Evolutionary conservation across 345 rosid genomes (phyloP), one percentile per base, ranked within the genome.

Genomic region (Lepidium didymum): DNA sequence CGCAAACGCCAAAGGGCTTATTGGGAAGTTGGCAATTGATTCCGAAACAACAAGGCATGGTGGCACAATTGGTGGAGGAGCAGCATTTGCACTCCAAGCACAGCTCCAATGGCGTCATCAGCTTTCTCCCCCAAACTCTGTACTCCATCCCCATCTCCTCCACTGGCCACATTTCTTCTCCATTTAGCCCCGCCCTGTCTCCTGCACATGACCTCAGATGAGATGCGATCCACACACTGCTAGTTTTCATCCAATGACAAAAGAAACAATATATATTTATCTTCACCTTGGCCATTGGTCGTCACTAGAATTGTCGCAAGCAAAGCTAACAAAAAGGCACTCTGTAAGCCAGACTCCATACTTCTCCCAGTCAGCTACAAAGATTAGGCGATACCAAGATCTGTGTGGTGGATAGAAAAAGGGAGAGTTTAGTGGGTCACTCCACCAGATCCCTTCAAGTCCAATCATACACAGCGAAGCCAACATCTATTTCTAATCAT

Each of bases 1-100:
- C 95, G 67, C 95, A 88, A 14, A 86, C 90, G 50, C 91, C 95
- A 45, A 62, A 82, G 43, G 95, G 91, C 83, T 88, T 86, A 67
- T 83, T 83, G 1, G 91, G 95, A 69, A 88, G 88, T 36, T 79
- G 83, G 71, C 89, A 88, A 64, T 86, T 75, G 42, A 88, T 88
- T 43, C 75, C 83, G 63, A 86, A 86, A 80, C 91, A 88, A 76
- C 91, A 88, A 58, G 89, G 85, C 84, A 84, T 72, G 49, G 89
- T 77, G 67, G 78, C 55, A 41, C 95, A 88, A 31, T 43, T 58
- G 51, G 79, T 42, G 69, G 73, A 11, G 42, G 77, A 56, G 10
- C 85, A 70, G 37, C 96, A 88, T 83, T 83, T 86, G 85, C 91
- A 86, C 37, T 60, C 49, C 78, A 81, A 75, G 71, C 96, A 88